Evolutionary conservation across 2,329 filamentous ascomycete species (phyloP).

Genomic region (Penicillium occitanis): DNA sequence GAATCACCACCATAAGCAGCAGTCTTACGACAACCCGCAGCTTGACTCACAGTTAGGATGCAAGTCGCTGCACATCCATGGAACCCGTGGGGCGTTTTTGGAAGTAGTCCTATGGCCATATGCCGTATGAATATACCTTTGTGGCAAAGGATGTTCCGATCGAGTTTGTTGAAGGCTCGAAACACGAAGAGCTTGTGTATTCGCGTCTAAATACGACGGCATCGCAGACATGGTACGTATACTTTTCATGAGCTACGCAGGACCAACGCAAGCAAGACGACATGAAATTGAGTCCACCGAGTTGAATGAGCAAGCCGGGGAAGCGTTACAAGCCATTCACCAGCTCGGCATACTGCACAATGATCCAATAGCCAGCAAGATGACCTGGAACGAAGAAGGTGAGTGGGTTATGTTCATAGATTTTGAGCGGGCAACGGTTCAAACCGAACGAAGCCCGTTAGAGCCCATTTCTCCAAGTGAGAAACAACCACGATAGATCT

Average conservation of each 20-base stretch:
- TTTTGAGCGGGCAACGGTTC: conserved; percentile 10
- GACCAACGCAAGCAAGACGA: conserved; percentile 22
- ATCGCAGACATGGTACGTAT: conserved; percentile 25
- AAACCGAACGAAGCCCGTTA: background rate
- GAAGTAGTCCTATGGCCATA: too few relatives aligned
- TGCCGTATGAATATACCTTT: background rate
- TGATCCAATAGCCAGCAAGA: conserved; percentile 26
- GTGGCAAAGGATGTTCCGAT: conserved; percentile 26
- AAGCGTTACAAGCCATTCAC: conserved; percentile 25
- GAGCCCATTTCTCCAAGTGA: background rate
- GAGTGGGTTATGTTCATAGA: conserved; percentile 2
- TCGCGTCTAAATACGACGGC: conserved; percentile 25
- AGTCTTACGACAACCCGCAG: too few relatives aligned
- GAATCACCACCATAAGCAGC: too few relatives aligned
- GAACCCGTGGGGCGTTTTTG: too few relatives aligned
- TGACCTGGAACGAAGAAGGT: conserved; percentile 24
- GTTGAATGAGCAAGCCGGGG: conserved; percentile 22
- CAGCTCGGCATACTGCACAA: conserved; percentile 24
- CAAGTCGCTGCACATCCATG: too few relatives aligned
- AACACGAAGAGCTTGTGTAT: conserved; percentile 28
- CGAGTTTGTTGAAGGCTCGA: conserved; percentile 24
- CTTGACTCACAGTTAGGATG: too few relatives aligned
- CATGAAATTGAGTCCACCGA: conserved; percentile 17
- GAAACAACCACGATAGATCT: background rate
- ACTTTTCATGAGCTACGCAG: conserved; percentile 24